Percentiles rank a stretch among this genome's conserved stretches.
Conservation (phyloP, 768 basidiomycete genomes). For the Macrocybe gigantea region DNA sequence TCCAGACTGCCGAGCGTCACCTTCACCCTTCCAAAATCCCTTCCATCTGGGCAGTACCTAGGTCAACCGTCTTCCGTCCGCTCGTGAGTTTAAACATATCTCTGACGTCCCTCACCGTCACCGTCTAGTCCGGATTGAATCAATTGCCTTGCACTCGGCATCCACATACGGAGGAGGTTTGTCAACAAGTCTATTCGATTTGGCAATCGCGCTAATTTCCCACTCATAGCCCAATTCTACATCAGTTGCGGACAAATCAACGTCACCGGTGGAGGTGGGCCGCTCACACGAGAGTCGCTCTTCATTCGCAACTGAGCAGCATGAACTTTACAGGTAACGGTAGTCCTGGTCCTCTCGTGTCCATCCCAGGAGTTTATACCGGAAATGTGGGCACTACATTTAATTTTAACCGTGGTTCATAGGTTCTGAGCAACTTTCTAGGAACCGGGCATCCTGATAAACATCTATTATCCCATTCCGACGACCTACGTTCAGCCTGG, state of each 20-base stretch:
- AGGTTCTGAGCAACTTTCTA: background rate
- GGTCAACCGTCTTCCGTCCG: background rate
- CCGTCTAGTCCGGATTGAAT: slow-evolving; percentile 25
- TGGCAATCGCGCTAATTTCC: background rate
- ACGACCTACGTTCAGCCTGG: slow-evolving; percentile 18
- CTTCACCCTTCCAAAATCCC: slow-evolving; percentile 27
- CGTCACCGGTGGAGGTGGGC: slow-evolving; percentile 30
- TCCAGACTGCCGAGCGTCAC: slow-evolving; percentile 18
- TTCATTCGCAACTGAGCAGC: background rate
- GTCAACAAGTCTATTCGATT: slow-evolving; percentile 7
- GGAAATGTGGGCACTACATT: slow-evolving; percentile 13
- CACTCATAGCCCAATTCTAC: slow-evolving; percentile 22
- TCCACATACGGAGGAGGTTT: slow-evolving; percentile 26
- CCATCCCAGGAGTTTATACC: slow-evolving; percentile 23
- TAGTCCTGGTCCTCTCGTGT: slow-evolving; percentile 17
- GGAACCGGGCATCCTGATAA: slow-evolving; percentile 17
- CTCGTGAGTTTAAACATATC: background rate
- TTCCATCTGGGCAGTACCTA: slow-evolving; percentile 32
- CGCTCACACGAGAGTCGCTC: slow-evolving; percentile 2
- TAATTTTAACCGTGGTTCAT: background rate
- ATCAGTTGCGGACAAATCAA: slow-evolving; percentile 33
- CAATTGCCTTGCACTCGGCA: slow-evolving; percentile 34
- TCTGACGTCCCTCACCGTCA: background rate
- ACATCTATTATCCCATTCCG: slow-evolving; percentile 20
- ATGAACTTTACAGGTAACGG: slow-evolving; percentile 14